Base-by-base conservation (phyloP, 768 basidiomycete species). In the Tricholoma sp. region DNA sequence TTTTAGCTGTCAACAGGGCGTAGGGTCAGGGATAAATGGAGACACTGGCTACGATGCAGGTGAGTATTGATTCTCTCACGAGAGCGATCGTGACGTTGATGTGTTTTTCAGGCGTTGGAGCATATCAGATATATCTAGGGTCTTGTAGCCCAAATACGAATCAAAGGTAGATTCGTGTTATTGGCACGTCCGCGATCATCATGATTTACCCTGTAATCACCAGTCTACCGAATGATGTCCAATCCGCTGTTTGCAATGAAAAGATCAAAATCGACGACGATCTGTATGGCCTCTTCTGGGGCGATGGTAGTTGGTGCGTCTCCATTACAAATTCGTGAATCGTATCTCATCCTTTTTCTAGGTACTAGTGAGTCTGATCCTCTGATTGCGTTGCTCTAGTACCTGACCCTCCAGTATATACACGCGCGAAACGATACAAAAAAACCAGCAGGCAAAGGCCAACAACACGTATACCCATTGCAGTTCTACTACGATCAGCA, bases 71-170 rank as follows among this genome's bases (percentile, higher is more conserved):
- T 33, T 17, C 17, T 18, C 33, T 18, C 4, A 41, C 5, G 6
- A 12, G 18, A 31, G 17, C 8, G 24, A 24, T 1, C 7, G 17
- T 12, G 17, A 17, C 17, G 24, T 51, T 51, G 17, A 36, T 18
- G 24, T 24, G 24, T 24, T 50, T 50, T 51, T 24, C 28, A 51
- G 50, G 50, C 3, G n/a, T 17, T 11, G 33, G 32, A 18, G 50
- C 50, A 17, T 51, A 51, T 51, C 50, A 51, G 37, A 33, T 29
- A 24, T 51, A 51, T 37, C 50, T 51, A 10, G 12, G 33, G 50
- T 18, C 50, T 34, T 51, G 50, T 31, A 31, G 13, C 29, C 50
- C 50, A 12, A 33, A 37, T 9, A 37, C 33, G 36, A 37, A 51
- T n/a, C 33, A 31, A 24, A 36, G 29, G 50, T 51, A 41, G 39